Evolutionary conservation across 768 basidiomycete species (phyloP).

Genomic region (Cyclocybe cylindracea): DNA sequence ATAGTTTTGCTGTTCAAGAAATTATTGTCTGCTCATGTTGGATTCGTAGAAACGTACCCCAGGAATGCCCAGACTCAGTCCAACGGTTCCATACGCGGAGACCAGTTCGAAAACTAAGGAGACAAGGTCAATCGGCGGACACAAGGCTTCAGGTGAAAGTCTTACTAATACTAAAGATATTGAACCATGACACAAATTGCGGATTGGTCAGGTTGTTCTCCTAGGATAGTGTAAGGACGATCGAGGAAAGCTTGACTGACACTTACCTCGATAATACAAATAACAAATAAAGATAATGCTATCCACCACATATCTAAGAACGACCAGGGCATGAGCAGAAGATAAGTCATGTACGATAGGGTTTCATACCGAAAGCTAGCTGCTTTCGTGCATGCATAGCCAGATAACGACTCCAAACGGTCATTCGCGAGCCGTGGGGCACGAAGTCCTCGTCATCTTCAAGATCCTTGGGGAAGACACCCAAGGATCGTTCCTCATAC

Average conservation of each 20-base stretch:
- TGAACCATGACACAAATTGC: conserved; percentile 69
- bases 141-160: conserved; percentile 8
- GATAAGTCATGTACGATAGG: neutral
- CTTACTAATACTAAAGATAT: conserved; percentile 78
- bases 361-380: conserved; percentile 76
- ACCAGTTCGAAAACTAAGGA: conserved; percentile 79
- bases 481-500: conserved; percentile 92
- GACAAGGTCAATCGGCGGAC: neutral
- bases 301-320: conserved; percentile 95
- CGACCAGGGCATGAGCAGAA: neutral
- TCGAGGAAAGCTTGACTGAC: neutral
- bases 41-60: conserved; percentile 46
- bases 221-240: conserved; percentile 31
- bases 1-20: conserved; percentile 63
- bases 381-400: conserved; percentile 84
- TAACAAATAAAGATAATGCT: conserved; percentile 76
- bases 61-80: conserved; percentile 88
- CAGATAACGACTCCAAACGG: conserved; percentile 76
- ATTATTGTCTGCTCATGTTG: neutral
- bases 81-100: conserved; percentile 88
- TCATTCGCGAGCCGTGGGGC: conserved; percentile 48
- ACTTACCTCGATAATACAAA: conserved; percentile 91
- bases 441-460: conserved; percentile 47
- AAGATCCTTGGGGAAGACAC: conserved; percentile 62
- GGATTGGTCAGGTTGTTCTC: conserved; percentile 57